A percentile compares a stretch with the other conserved stretches of the same genome.
Conservation (phyloP, 805 yeast genomes). For the Blastobotrys mokoenaii region DNA sequence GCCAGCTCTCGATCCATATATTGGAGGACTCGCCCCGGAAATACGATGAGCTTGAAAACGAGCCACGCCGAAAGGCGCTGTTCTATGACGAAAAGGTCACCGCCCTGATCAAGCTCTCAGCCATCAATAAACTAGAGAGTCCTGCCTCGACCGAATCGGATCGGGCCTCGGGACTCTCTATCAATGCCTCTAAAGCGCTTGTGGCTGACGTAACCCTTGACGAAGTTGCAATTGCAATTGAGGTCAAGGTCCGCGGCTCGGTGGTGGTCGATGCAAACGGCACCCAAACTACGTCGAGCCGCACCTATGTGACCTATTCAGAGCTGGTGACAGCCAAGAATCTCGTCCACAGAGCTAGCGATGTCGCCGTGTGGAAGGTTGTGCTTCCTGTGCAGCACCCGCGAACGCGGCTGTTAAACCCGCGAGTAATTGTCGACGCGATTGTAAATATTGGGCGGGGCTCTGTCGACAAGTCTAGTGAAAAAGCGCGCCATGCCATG, state of each 20-base stretch:
- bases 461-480: not conserved
- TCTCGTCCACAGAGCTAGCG: not conserved
- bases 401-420: conserved; percentile 12
- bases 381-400: conserved; percentile 15
- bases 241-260: conserved; percentile 6
- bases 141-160: not conserved
- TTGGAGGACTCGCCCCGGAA: not conserved
- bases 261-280: not conserved
- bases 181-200: not conserved
- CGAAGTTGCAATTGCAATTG: conserved; percentile 3
- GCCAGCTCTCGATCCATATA: conserved; percentile 1
- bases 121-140: no score
- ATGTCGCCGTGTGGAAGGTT: conserved; percentile 11
- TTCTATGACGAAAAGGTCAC: conserved; percentile 16
- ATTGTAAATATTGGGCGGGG: conserved; percentile 1
- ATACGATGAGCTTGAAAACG: not conserved
- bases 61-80: conserved; percentile 2
- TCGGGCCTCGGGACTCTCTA: not conserved
- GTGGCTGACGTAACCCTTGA: not conserved
- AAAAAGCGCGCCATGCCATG: not conserved
- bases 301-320: conserved; percentile 6
- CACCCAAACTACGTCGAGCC: not conserved
- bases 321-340: conserved; percentile 4
- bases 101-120: not conserved
- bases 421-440: conserved; percentile 12